Evolutionary conservation across 169 alveolate species (phyloP), one percentile per base, ranked within the genome.

Genomic region (Eimeria falciformis): DNA sequence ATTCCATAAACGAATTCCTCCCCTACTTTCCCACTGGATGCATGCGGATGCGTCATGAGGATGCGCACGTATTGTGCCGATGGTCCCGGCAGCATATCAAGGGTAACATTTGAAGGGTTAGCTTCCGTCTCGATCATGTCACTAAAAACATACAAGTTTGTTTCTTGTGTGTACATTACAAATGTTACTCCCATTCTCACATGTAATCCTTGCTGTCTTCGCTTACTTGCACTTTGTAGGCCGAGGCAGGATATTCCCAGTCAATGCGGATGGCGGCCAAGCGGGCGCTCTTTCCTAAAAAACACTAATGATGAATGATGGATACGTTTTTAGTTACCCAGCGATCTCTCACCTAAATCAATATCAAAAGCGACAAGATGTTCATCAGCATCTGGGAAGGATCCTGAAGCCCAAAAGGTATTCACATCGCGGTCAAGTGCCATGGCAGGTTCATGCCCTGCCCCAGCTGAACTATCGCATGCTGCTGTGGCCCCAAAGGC

Each of bases 211-310:
- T 93, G 78, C 96, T 96, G 91, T 97, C 98, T 14, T 90, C 58
- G 82, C 98, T 96, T 29, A 95, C 95, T 53, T 95, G 95, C 47
- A 97, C 93, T 46, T 91, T 84, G 93, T 97, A 97, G 84, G 96
- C 94, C 79, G 96, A 91, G 9, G 98, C 97, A 71, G 98, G 98
- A 69, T 96, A 97, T 86, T 97, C 98, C 98, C 98, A 97, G 91
- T 95, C 98, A 17, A 97, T 95, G 82, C 96, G 91, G 5, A 91
- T 25, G 3, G 91, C 90, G 23, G 91, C 73, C 3, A 79, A 47
- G 2, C 56, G 66, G 1, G 79, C 81, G 18, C 68, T 29, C 58
- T 81, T 91, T 11, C 92, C 93, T 89, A 75, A 75, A 27, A 21
- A 7, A 18, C 5, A 6, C 2, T 11, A 27, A 23, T 6, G 62